A percentile compares a stretch with the other conserved stretches of the same genome.
phyloP scores from a whole-genome alignment of 2,329 filamentous ascomycete species.

The Biscogniauxia marginata region DNA sequence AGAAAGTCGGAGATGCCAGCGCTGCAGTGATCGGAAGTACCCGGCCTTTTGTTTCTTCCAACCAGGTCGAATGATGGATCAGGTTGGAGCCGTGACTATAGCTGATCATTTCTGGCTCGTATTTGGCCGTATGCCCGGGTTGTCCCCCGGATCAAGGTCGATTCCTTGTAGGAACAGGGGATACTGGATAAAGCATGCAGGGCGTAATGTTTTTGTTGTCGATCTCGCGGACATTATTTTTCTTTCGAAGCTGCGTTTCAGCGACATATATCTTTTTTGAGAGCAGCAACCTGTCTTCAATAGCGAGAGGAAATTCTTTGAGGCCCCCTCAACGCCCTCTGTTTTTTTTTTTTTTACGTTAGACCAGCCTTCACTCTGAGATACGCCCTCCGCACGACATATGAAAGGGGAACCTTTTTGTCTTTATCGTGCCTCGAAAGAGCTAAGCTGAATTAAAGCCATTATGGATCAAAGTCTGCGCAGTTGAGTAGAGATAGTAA shows the following conservation, averaged over 20 bases:
- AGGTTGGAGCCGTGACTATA: constrained; percentile 5
- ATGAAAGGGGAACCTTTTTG: too few relatives aligned
- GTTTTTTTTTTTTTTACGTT: too few relatives aligned
- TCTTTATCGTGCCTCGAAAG: too few relatives aligned
- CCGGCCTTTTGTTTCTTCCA: constrained; percentile 7
- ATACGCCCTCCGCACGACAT: too few relatives aligned
- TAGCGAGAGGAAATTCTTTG: constrained; percentile 24
- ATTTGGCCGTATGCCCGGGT: constrained; percentile 12
- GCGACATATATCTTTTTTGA: constrained; percentile 16
- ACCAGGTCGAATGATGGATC: constrained; percentile 8
- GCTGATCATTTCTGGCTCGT: constrained; percentile 2
- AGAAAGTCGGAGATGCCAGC: constrained; percentile 44
- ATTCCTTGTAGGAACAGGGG: constrained; percentile 28
- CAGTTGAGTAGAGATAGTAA: too few relatives aligned
- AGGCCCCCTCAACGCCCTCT: too few relatives aligned
- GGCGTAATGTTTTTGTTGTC: neutral
- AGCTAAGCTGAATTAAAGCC: too few relatives aligned
- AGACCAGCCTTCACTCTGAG: too few relatives aligned
- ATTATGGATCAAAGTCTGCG: too few relatives aligned
- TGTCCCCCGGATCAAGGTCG: constrained; percentile 9
- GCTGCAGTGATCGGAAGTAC: constrained; percentile 19
- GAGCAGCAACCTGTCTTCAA: constrained; percentile 16
- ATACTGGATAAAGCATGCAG: constrained; percentile 31
- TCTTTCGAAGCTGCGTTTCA: constrained; percentile 13
- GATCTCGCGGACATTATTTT: constrained; percentile 1